These are phyloP conservation scores for Daedaleopsis nitida DNA, from an alignment of 768 basidiomycete genomes.

Conservation along the genomic window DNA sequence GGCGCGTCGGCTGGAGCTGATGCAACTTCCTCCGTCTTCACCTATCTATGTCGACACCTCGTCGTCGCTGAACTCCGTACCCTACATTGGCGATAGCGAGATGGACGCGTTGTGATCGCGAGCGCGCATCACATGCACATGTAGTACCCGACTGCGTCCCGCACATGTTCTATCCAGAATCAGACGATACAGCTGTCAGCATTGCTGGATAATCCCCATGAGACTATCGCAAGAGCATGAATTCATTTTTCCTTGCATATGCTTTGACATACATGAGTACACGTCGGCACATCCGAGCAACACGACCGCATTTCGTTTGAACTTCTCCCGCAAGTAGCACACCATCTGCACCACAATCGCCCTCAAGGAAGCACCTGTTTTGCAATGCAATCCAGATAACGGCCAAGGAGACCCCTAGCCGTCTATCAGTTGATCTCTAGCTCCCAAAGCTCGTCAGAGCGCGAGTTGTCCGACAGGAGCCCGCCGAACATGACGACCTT, in stretches of 20 bases:
- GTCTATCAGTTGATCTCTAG: conserved; percentile 31
- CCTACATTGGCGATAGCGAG: conserved; percentile 9
- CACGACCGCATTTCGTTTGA: background rate
- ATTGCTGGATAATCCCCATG: too few species aligned
- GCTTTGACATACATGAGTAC: background rate
- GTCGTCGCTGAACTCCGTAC: conserved; percentile 7
- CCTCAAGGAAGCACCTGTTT: too few species aligned
- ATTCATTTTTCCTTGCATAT: too few species aligned
- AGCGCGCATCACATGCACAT: background rate
- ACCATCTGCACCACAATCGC: background rate
- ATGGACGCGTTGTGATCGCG: background rate
- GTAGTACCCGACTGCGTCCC: background rate
- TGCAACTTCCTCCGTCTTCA: conserved; percentile 29
- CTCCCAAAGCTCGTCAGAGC: conserved; percentile 45
- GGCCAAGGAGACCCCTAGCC: too few species aligned
- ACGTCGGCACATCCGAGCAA: background rate
- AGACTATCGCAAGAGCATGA: too few species aligned
- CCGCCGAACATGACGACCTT: conserved; percentile 36
- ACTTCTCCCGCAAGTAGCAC: background rate
- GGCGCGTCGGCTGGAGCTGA: conserved; percentile 35
- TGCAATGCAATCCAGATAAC: too few species aligned
- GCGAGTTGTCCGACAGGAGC: conserved; percentile 41
- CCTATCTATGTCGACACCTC: conserved; percentile 11
- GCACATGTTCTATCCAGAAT: too few species aligned
- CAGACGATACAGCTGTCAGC: too few species aligned